Conservation (phyloP, 495 filamentous ascomycete species). For the Neurospora sp. region DNA sequence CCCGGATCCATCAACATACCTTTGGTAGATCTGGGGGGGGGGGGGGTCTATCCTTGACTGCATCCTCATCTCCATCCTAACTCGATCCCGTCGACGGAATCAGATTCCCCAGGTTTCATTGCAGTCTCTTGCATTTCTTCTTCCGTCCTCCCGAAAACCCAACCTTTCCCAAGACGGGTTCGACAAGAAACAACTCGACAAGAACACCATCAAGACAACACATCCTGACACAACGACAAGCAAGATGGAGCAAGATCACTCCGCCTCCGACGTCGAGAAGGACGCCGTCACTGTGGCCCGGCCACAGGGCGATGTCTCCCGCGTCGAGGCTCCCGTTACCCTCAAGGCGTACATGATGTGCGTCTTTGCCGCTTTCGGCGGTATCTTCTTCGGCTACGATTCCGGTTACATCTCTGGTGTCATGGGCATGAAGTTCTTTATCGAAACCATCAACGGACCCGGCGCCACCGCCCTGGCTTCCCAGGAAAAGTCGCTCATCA, state of each 20-base stretch:
- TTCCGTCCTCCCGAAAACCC: not conserved
- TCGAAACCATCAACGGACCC: conserved; percentile 33
- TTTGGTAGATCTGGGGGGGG: not conserved
- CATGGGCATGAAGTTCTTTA: conserved; percentile 45
- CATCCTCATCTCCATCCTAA: not conserved
- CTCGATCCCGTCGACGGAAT: not conserved
- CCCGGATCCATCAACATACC: not conserved
- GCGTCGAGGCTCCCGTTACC: conserved; percentile 54
- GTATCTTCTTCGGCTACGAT: conserved; percentile 58
- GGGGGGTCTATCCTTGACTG: not conserved
- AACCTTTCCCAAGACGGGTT: not conserved
- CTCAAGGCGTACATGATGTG: conserved; percentile 57
- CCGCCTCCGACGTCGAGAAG: conserved; percentile 5
- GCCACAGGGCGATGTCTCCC: conserved; percentile 23
- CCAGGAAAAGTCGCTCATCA: conserved; percentile 53
- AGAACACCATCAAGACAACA: not conserved
- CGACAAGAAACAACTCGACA: not conserved
- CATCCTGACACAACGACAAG: not conserved
- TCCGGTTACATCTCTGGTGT: conserved; percentile 54
- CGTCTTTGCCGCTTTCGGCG: conserved; percentile 57
- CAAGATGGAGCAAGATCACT: conserved; percentile 7
- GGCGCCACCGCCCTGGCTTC: conserved; percentile 17
- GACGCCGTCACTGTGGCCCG: conserved; percentile 8
- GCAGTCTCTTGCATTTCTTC: not conserved
- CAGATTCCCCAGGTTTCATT: not conserved